Percentiles rank a stretch among this genome's conserved stretches.
These are phyloP conservation scores for Phyllosticta citrichinensis DNA, from an alignment of 2,329 filamentous ascomycete genomes.

Conservation along the genomic window DNA sequence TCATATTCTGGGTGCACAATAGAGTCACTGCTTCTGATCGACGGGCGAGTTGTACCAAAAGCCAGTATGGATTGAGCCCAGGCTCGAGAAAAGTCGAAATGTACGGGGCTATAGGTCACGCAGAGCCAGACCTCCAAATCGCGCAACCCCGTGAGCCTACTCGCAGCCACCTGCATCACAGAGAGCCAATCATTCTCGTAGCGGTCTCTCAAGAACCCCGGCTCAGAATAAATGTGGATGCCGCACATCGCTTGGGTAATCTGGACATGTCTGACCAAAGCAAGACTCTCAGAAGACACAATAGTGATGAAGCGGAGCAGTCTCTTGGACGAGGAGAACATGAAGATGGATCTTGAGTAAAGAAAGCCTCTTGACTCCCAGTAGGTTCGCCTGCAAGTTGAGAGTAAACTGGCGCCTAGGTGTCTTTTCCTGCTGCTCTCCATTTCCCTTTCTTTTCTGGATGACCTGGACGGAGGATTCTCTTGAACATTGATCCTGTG, in stretches of 20 bases:
- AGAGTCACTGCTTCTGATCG: neutral
- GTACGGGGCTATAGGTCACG: conserved; percentile 17
- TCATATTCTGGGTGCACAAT: too few relatives aligned
- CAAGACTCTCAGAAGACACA: conserved; percentile 15
- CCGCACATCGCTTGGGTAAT: conserved; percentile 24
- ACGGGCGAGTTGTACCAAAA: neutral
- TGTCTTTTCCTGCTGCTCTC: neutral
- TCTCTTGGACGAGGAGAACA: conserved; percentile 20
- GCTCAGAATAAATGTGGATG: conserved; percentile 6
- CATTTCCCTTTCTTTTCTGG: neutral
- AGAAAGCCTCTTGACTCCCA: conserved; percentile 19
- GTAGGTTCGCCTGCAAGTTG: conserved; percentile 22
- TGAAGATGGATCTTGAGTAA: conserved; percentile 21
- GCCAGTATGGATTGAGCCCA: neutral
- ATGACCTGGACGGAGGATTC: neutral
- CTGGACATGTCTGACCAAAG: conserved; percentile 19
- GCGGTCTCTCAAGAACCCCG: conserved; percentile 15
- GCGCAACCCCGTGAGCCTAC: neutral
- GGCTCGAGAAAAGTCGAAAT: neutral
- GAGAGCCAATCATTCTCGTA: neutral
- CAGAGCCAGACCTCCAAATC: conserved; percentile 16
- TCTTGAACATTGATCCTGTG: neutral
- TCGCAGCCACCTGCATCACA: neutral
- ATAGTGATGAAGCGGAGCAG: conserved; percentile 19
- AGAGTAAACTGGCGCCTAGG: conserved; percentile 20